A percentile compares a stretch with the other conserved stretches of the same genome.
phyloP scores from a whole-genome alignment of 441 rosid species.

The Theobroma grandiflorum region DNA sequence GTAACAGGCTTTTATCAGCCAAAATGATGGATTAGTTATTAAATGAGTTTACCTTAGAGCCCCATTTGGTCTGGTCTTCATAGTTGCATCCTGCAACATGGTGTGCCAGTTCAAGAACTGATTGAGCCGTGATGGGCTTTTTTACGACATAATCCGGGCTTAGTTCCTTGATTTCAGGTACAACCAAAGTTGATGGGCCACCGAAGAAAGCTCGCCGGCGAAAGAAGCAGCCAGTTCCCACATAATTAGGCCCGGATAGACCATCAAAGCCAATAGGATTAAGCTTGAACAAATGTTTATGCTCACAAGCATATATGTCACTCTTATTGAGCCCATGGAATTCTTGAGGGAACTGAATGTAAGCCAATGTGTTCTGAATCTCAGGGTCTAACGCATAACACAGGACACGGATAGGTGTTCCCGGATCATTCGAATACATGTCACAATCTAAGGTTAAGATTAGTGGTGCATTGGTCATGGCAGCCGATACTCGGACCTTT shows the following conservation, averaged over 20 bases:
- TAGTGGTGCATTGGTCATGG: constrained; percentile 69
- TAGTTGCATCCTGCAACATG: constrained; percentile 31
- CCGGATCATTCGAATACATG: constrained; percentile 58
- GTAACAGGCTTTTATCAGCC: neutral
- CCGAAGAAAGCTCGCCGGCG: constrained; percentile 32
- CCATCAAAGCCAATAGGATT: constrained; percentile 29
- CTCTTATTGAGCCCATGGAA: constrained; percentile 22
- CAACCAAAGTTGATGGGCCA: neutral
- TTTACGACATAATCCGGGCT: neutral
- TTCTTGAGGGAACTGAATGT: constrained; percentile 36
- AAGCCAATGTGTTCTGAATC: constrained; percentile 26
- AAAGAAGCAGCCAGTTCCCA: constrained; percentile 33
- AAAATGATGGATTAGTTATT: neutral
- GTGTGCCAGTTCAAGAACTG: constrained; percentile 26
- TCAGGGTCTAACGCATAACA: constrained; percentile 24
- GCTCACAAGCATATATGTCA: constrained; percentile 33
- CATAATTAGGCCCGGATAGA: constrained; percentile 19
- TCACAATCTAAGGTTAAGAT: constrained; percentile 78
- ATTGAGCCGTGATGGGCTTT: constrained; percentile 10
- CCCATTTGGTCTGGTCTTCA: constrained; percentile 38
- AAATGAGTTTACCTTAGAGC: constrained; percentile 15
- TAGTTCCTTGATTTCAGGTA: constrained; percentile 10
- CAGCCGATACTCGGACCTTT: constrained; percentile 73
- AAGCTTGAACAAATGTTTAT: constrained; percentile 16
- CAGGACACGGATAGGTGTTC: constrained; percentile 23